Percentiles rank a stretch among this genome's conserved stretches.
Evolutionary conservation across 2,329 filamentous ascomycete genomes (phyloP).

Genomic region (Bipolaris bicolor): DNA sequence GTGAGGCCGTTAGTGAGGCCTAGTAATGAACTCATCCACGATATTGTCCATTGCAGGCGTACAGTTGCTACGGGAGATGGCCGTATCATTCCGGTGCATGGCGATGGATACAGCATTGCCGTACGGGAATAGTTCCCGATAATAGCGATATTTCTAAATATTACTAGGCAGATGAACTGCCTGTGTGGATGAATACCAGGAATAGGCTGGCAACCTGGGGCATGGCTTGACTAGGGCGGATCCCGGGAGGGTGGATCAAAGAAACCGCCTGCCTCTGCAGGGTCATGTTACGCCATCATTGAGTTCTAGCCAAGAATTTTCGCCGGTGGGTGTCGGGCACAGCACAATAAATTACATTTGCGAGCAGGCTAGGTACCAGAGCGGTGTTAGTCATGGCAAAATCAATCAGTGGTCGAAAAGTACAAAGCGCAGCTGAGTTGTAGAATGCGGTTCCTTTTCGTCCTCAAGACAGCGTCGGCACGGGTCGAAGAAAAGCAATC

Average conservation of each 20-base stretch:
- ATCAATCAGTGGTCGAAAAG: neutral
- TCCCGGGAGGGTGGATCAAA: constrained; percentile 27
- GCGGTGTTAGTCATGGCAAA: neutral
- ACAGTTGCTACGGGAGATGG: neutral
- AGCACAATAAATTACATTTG: neutral
- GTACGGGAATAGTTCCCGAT: constrained; percentile 33
- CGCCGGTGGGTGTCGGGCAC: neutral
- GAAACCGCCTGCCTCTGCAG: constrained; percentile 5
- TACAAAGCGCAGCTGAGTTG: neutral
- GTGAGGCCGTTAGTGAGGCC: neutral
- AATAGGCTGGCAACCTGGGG: constrained; percentile 6
- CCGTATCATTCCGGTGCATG: neutral
- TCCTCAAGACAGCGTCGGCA: neutral
- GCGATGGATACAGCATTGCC: constrained; percentile 23
- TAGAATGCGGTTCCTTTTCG: neutral
- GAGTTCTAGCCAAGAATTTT: neutral
- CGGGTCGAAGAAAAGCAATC: neutral
- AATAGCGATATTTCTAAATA: constrained; percentile 14
- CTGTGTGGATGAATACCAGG: constrained; percentile 1
- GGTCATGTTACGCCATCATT: neutral
- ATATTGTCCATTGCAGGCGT: neutral
- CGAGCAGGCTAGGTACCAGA: neutral
- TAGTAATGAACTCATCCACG: neutral
- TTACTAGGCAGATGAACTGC: constrained; percentile 1
- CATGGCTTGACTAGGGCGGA: constrained; percentile 14